These are phyloP conservation scores for Leptographium procerum DNA, from an alignment of 2,329 filamentous ascomycete genomes.

Conservation along the genomic window DNA sequence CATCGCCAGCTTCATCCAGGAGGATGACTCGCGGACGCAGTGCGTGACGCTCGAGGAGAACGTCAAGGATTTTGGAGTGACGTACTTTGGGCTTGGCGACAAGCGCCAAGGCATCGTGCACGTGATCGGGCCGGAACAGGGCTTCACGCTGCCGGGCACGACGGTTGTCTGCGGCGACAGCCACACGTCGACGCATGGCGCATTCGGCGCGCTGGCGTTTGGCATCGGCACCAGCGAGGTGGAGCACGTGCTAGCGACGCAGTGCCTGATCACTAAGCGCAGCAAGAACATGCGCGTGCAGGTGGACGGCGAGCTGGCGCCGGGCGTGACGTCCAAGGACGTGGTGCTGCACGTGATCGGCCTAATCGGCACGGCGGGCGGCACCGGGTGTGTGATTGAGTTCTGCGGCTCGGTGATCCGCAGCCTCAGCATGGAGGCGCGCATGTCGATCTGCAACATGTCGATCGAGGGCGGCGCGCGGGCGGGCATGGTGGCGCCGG, in stretches of 20 bases:
- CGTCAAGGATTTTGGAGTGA: constrained; percentile 90
- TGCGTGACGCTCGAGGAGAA: constrained; percentile 95
- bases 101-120: constrained; percentile 98
- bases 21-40: constrained; percentile 86
- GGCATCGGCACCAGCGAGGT: constrained; percentile 98
- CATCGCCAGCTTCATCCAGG: constrained; percentile 85
- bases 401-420: constrained; percentile 94
- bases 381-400: constrained; percentile 90
- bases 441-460: constrained; percentile 99
- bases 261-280: constrained; percentile 85
- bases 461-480: constrained; percentile 91
- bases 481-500: constrained; percentile 93
- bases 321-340: constrained; percentile 93
- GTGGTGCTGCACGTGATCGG: constrained; percentile 89
- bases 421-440: constrained; percentile 82
- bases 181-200: constrained; percentile 95
- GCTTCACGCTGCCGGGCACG: constrained; percentile 93
- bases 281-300: constrained; percentile 99
- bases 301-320: constrained; percentile 79
- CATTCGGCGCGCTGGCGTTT: constrained; percentile 88
- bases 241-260: constrained; percentile 94
- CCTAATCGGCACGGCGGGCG: constrained; percentile 86
- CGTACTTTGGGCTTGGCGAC: constrained; percentile 93
- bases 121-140: constrained; percentile 96
- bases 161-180: constrained; percentile 97